Base-by-base conservation (phyloP, 768 basidiomycete genomes). In the Neoboletus subvelutipes region DNA sequence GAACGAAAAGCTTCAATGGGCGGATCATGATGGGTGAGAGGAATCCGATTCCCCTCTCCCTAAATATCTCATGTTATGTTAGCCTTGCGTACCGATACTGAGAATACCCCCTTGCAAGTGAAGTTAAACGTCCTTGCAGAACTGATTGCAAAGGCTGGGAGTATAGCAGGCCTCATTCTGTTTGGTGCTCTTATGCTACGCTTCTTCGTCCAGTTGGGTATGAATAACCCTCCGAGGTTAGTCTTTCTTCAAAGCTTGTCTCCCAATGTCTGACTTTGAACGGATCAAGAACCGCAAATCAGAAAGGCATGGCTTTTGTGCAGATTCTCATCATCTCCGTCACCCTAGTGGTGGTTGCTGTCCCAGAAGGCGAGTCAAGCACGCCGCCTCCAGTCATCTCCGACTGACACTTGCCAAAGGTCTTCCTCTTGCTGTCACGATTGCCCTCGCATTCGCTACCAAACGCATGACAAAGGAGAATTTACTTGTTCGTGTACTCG, bases 401-500 rank as follows among this genome's bases (percentile, higher is more conserved):
- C 4, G 4, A 31, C 56, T 56, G 39, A 48, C 45, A 15, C 37
- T 11, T 36, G 29, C 54, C 52, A 52, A 65, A 90, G 91, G 95
- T 67, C 79, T 99, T 6, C 96, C 96, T 2, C 80, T 99, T 53
- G 96, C 96, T 41, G 96, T 98, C 49, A 98, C 96, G 0, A 83
- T 99, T 46, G 97, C 97, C 0, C 78, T 99, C 33, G 92, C 97
- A 1, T 99, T 98, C 67, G 97, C 96, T 0, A 99, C 97, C 46
- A 94, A 91, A 66, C 88, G 96, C n/a, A 98, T 98, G 97, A 92
- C 95, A 10, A 83, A 87, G 67, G 90, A 94, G 73, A 97, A 97
- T 52, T 79, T 98, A 0, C 84, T 99, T 42, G 97, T 98, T 31
- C 94, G 96, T 53, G 92, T 98, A 5, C 84, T 99, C 34, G 92